Evolutionary conservation across 2,329 filamentous ascomycete genomes (phyloP).

Genomic region (Neopestalotiopsis sp.): DNA sequence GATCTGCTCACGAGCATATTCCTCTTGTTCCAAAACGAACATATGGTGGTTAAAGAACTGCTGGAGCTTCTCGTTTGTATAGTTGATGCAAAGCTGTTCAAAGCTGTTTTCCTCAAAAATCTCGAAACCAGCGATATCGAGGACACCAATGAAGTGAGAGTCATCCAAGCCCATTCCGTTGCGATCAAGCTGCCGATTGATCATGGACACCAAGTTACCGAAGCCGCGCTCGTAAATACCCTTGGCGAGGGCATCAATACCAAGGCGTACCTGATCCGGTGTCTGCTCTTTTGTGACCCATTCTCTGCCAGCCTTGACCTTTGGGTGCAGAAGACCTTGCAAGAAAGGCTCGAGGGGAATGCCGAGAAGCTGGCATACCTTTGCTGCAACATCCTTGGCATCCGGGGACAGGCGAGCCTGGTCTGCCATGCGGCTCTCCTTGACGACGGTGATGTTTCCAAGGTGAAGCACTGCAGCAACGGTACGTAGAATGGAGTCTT

Average conservation of each 20-base stretch:
- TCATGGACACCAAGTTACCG: constrained; percentile 87
- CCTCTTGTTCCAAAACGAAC: constrained; percentile 98
- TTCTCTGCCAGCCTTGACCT: constrained; percentile 92
- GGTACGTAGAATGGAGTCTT: constrained; percentile 81
- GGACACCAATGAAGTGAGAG: constrained; percentile 93
- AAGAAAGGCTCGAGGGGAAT: constrained; percentile 86
- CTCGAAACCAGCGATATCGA: constrained; percentile 98
- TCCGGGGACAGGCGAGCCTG: constrained; percentile 84
- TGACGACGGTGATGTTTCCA: constrained; percentile 87
- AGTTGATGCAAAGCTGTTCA: constrained; percentile 99
- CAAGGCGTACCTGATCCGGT: constrained; percentile 90
- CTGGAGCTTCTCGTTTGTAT: constrained; percentile 98
- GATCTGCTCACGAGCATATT: constrained; percentile 96
- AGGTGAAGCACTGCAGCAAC: constrained; percentile 92
- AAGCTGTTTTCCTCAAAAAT: constrained; percentile 99
- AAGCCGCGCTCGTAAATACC: constrained; percentile 98
- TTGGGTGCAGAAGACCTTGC: constrained; percentile 87
- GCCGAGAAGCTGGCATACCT: constrained; percentile 83
- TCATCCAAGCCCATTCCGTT: constrained; percentile 83
- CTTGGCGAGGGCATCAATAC: constrained; percentile 90
- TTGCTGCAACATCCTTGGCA: constrained; percentile 75
- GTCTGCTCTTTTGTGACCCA: constrained; percentile 99
- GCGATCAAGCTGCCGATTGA: constrained; percentile 92
- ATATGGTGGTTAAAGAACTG: constrained; percentile 99
- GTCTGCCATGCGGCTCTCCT: constrained; percentile 89